Conservation (phyloP, 78 protist genomes). For the Polysphondylium violaceum region DNA sequence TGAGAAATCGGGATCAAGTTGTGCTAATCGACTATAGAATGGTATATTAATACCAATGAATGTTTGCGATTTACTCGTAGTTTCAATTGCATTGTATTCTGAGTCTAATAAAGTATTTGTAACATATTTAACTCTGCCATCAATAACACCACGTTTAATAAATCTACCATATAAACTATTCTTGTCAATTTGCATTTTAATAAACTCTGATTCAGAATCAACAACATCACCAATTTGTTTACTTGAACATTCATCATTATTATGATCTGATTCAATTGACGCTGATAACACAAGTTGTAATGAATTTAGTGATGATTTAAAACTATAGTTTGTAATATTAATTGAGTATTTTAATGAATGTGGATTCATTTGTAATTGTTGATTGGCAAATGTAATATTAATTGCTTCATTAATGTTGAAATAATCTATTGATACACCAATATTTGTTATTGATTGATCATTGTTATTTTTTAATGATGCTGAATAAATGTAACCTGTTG, state of each 20-base stretch:
- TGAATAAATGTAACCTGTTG: neutral
- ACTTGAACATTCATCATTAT: neutral
- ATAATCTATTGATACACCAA: neutral
- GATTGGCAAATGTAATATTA: neutral
- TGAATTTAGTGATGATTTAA: too few relatives aligned
- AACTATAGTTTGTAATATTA: too few relatives aligned
- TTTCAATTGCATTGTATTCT: neutral
- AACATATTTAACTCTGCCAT: neutral
- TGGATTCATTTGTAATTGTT: neutral
- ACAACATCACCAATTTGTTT: constrained; percentile 1
- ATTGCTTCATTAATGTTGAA: neutral
- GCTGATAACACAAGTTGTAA: too few relatives aligned
- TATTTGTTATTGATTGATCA: neutral
- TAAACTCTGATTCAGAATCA: constrained; percentile 10
- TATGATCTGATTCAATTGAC: neutral
- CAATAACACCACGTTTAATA: constrained; percentile 34
- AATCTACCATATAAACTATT: constrained; percentile 18
- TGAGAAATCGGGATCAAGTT: constrained; percentile 2
- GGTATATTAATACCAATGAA: constrained; percentile 17
- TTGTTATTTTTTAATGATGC: neutral
- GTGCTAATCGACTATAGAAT: neutral
- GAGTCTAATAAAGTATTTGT: neutral
- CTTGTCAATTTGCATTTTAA: neutral
- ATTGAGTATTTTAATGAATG: too few relatives aligned
- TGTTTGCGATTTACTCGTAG: neutral